phyloP scores from a whole-genome alignment of 2,329 filamentous ascomycete genomes.

The Ceratocystis ficicola region DNA sequence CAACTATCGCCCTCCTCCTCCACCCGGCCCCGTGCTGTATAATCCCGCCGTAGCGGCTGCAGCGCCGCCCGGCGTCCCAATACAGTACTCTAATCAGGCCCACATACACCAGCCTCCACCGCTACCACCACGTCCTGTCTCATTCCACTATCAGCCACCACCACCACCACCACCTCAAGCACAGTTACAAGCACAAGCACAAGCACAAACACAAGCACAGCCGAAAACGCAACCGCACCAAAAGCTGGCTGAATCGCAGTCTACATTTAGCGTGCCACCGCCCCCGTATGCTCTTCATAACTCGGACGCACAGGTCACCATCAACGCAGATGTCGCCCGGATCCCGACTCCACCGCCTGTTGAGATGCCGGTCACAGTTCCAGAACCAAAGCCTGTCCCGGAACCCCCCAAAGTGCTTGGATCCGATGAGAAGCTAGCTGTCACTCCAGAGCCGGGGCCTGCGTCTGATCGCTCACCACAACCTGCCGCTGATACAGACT shows the following conservation, averaged over 20 bases:
- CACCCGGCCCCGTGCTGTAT: not conserved
- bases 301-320: not conserved
- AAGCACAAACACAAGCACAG: too few species aligned
- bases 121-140: not conserved
- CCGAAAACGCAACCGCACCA: too few species aligned
- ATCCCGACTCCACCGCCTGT: not conserved
- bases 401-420: not conserved
- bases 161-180: not conserved
- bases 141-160: not conserved
- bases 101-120: slow-evolving; percentile 3
- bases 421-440: not conserved
- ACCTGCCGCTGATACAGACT: not conserved
- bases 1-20: not conserved
- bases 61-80: slow-evolving; percentile 10
- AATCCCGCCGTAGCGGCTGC: slow-evolving; percentile 12
- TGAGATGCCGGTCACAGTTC: slow-evolving; percentile 2
- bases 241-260: not conserved
- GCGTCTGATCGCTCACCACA: not conserved
- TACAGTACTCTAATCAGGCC: not conserved
- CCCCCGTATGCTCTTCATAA: not conserved
- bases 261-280: not conserved
- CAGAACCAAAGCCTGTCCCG: not conserved
- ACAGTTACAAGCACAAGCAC: not conserved
- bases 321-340: not conserved
- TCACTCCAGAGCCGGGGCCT: not conserved